These are phyloP conservation scores for Candida railenensis DNA, from an alignment of 805 yeast species.

Conservation along the genomic window DNA sequence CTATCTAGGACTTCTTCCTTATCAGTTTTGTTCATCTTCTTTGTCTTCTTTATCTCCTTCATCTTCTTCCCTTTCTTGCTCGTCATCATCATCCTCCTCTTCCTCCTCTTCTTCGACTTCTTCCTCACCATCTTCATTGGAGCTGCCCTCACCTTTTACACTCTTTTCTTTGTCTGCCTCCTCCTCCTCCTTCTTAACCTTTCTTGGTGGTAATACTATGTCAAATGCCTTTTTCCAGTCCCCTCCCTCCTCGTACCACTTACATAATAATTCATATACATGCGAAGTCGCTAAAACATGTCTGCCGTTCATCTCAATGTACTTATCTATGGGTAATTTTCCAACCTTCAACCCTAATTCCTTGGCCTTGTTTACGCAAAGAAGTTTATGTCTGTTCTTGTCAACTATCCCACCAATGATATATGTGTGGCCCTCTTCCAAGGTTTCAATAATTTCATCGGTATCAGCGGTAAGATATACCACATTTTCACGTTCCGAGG, in stretches of 20 bases:
- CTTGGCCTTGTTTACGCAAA: conserved; percentile 82
- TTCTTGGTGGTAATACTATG: conserved; percentile 81
- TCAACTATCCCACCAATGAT: conserved; percentile 96
- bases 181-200: conserved; percentile 34
- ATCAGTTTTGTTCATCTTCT: neutral
- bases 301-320: conserved; percentile 78
- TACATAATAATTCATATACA: conserved; percentile 83
- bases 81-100: conserved; percentile 1
- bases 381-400: conserved; percentile 80
- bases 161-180: conserved; percentile 7
- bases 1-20: too few species aligned
- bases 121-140: conserved; percentile 2
- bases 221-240: conserved; percentile 91
- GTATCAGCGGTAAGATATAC: conserved; percentile 89
- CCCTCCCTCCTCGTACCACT: conserved; percentile 65
- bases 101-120: conserved; percentile 9
- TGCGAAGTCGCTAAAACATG: conserved; percentile 91
- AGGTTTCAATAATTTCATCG: conserved; percentile 58
- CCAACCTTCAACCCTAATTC: conserved; percentile 68
- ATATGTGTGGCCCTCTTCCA: conserved; percentile 72
- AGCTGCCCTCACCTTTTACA: conserved; percentile 2
- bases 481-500: conserved; percentile 34
- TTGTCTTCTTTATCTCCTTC: neutral
- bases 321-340: conserved; percentile 84
- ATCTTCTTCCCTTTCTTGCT: neutral